phyloP scores from a whole-genome alignment of 164 flowering plant genomes.

The Vitis rupestris region DNA sequence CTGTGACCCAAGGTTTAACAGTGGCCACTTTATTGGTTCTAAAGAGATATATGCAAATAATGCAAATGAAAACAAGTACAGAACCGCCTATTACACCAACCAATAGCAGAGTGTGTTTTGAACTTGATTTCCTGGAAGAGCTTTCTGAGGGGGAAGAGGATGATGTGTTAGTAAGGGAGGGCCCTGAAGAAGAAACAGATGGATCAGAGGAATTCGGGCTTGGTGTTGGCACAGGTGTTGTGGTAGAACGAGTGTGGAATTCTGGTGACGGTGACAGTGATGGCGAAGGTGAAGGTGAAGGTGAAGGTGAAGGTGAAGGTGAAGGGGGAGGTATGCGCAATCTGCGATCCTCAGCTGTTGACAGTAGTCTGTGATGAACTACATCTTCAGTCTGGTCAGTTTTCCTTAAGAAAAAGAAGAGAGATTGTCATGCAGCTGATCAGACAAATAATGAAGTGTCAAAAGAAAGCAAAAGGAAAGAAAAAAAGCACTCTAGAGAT shows the following conservation, averaged over 20 bases:
- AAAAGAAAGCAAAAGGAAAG: not conserved
- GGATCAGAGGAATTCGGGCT: slow-evolving; percentile 7
- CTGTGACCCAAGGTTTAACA: slow-evolving; percentile 85
- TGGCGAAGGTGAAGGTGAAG: slow-evolving; percentile 28
- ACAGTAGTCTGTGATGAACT: slow-evolving; percentile 31
- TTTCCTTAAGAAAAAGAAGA: slow-evolving; percentile 18
- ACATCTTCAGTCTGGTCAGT: slow-evolving; percentile 13
- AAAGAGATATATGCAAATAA: slow-evolving; percentile 33
- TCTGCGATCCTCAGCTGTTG: not conserved
- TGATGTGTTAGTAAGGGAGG: slow-evolving; percentile 14
- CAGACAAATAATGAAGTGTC: not conserved
- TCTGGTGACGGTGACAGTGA: slow-evolving; percentile 18
- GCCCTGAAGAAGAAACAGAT: slow-evolving; percentile 1
- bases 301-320: slow-evolving; percentile 3
- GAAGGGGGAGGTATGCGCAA: not conserved
- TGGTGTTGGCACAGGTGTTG: slow-evolving; percentile 9
- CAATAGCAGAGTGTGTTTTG: slow-evolving; percentile 21
- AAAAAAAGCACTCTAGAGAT: not conserved
- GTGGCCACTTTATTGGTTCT: slow-evolving; percentile 46
- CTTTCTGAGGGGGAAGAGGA: not conserved
- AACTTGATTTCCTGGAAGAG: slow-evolving; percentile 1
- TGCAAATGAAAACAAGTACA: slow-evolving; percentile 24
- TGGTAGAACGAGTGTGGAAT: slow-evolving; percentile 10
- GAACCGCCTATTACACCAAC: slow-evolving; percentile 39
- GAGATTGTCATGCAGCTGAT: not conserved